These are phyloP conservation scores for Clathrus columnatus DNA, from an alignment of 768 basidiomycete genomes.

Conservation along the genomic window DNA sequence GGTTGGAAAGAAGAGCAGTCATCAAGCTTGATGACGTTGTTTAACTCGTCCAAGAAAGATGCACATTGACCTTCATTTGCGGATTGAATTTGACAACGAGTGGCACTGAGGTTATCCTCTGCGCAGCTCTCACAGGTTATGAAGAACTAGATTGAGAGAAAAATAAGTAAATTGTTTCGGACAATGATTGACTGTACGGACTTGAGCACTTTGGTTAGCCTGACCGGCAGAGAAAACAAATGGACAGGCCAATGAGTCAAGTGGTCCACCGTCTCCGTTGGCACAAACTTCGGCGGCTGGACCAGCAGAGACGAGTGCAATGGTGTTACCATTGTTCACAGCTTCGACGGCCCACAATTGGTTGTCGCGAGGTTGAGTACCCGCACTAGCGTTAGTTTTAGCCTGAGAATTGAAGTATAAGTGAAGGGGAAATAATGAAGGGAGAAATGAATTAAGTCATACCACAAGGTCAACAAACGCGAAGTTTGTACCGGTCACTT, in stretches of 20 bases:
- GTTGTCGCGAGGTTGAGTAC: not conserved
- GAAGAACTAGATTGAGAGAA: not conserved
- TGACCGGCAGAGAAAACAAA: not conserved
- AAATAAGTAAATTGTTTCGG: not conserved
- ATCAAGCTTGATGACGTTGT: not conserved
- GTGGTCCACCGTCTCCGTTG: not conserved
- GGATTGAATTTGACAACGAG: not conserved
- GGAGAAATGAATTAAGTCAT: not conserved
- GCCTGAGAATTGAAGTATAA: no score
- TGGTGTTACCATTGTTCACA: not conserved
- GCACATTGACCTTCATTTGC: not conserved
- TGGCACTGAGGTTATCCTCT: not conserved
- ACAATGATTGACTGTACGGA: not conserved
- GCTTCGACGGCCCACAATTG: not conserved
- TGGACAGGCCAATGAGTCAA: not conserved
- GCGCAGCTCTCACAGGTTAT: not conserved
- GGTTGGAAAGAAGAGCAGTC: not conserved
- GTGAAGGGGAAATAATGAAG: not conserved
- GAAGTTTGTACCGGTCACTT: not conserved
- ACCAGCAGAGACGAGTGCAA: not conserved
- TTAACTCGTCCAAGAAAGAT: not conserved
- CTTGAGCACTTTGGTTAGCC: not conserved
- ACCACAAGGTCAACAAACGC: not conserved
- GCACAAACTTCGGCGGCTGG: not conserved
- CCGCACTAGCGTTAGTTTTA: not conserved